Base-by-base conservation (phyloP, 108 stramenopile species). In the Nannochloropsis gaditana region DNA sequence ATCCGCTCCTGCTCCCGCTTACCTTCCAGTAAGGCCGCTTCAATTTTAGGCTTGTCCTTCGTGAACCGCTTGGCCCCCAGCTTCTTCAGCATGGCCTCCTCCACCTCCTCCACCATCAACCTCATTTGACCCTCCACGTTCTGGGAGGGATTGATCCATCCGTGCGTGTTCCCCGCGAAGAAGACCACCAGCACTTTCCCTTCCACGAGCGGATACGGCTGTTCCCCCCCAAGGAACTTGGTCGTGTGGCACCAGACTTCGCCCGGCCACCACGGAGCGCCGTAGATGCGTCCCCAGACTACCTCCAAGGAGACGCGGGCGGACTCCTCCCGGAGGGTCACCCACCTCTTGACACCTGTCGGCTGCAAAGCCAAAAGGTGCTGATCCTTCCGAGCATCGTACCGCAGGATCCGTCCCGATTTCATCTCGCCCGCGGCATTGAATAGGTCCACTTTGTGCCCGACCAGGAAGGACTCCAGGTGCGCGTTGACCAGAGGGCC, bases 71-170 rank as follows among this genome's bases (percentile, higher is more conserved):
- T 73, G n/a, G 15, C n/a, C 8, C n/a, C 59, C 6, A 73, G 59
- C 8, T 73, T 73, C 6, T 73, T 73, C 6, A 73, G 15, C 59
- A 73, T 73, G 19, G 15, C 59, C 59, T n/a, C 59, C 19, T 73
- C 59, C 59, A 73, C 59, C 59, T 73, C 59, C 59, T 73, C 59
- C 59, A 73, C 8, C 59, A 73, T n/a, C 59, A 73, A 73, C 59
- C 59, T 15, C 15, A 73, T 73, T 73, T 73, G 59, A n/a, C 59
- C 59, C 59, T 5, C 59, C 59, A 73, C 3, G n/a, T 73, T 73
- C 5, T n/a, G 19, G 15, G 59, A 4, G 4, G 59, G 59, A 73
- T 73, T 73, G 59, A 73, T 73, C 59, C 59, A 73, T 4, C 59
- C 59, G 59, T 73, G 59, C n/a, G 59, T 73, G n/a, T 73, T 73